Base-by-base conservation (phyloP, 164 flowering plant genomes). In the Cinnamomum chago region DNA sequence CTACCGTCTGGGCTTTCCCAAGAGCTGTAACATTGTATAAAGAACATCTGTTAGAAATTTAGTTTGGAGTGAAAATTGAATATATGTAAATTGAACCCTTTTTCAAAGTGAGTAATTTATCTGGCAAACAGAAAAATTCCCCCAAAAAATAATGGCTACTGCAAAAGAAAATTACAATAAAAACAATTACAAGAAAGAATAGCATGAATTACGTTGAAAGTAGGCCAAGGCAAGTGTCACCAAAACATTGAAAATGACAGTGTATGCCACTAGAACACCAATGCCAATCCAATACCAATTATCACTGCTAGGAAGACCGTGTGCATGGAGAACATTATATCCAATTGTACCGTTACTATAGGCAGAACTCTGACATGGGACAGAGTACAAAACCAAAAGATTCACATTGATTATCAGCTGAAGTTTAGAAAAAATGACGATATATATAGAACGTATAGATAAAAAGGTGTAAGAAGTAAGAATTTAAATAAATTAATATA, bases 271-370 rank as follows among this genome's bases (percentile, higher is more conserved):
- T 51, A 94, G 71, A 72, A 77, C 92, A 64, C 84, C 86, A 75
- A 90, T 84, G 22, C 98, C 97, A 68, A 91, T 62, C 98, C 98
- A 92, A 77, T 87, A 94, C 98, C 97, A 94, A 68, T 83, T 58
- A 70, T 72, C 84, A 50, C 50, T 80, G 70, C 25, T 76, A 5
- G 95, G 93, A 70, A 94, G 78, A 77, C 80, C 75, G 72, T 83
- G 88, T 25, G 65, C 67, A 12, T 80, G 77, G 50, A 94, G 92
- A 79, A 94, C 58, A 68, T 83, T 84, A 65, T 79, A 30, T 28
- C 98, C 97, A 71, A 94, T 81, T 20, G 92, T 79, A 30, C 50
- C 58, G 68, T 83, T 80, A 52, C 81, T 84, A 67, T 68, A 50
- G 27, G 78, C 30, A 70, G 88, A 87, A 81, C 6, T 79, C 95